Percentiles rank a stretch among this genome's conserved stretches.
These are phyloP conservation scores for Nicotiana paniculata DNA, from an alignment of 257 asterid species.

Conservation along the genomic window DNA sequence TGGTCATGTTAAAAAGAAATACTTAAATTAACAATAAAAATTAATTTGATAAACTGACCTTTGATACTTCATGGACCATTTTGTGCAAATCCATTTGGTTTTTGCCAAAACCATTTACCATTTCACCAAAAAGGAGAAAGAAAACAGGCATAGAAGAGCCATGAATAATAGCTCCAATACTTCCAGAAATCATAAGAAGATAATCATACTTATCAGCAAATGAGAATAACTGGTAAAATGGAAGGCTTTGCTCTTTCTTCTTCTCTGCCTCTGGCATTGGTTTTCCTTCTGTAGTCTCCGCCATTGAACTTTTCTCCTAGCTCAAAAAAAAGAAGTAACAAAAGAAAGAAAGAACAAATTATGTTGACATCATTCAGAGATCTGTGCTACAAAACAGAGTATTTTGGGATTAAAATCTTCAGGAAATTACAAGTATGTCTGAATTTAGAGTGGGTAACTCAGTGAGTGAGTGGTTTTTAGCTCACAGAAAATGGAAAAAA, in stretches of 20 bases:
- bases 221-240: constrained; percentile 37
- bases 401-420: background rate
- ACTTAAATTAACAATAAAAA: background rate
- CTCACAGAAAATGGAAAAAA: background rate
- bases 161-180: constrained; percentile 74
- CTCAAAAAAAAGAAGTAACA: too few species aligned
- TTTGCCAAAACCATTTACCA: constrained; percentile 95
- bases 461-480: background rate
- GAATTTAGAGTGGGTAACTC: background rate
- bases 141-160: constrained; percentile 99
- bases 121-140: constrained; percentile 85
- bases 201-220: constrained; percentile 41
- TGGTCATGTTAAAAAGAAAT: background rate
- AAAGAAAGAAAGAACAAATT: background rate
- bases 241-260: constrained; percentile 44
- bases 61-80: constrained; percentile 67
- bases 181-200: constrained; percentile 33
- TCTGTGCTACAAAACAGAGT: background rate
- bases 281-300: constrained; percentile 33
- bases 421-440: background rate
- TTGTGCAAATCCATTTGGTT: constrained; percentile 79
- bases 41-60: constrained; percentile 25
- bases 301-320: constrained; percentile 19
- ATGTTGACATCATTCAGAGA: background rate
- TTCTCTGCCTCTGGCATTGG: constrained; percentile 38